phyloP scores from a whole-genome alignment of 2,329 filamentous ascomycete species.

The Ilyonectria robusta region DNA sequence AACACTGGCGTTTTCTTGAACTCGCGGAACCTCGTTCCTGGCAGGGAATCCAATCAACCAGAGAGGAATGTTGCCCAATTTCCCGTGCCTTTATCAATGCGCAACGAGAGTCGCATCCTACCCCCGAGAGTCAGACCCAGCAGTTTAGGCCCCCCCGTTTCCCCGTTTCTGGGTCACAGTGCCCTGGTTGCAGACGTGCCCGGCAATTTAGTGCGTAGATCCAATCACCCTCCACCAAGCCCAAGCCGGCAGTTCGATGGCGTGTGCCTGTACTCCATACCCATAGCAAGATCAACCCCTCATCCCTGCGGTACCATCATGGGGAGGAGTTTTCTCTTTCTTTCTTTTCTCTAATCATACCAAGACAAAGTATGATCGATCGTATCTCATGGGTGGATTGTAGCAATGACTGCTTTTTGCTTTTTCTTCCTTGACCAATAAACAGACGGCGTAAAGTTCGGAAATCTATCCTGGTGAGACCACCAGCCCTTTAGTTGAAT shows the following conservation, averaged over 20 bases:
- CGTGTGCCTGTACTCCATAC: slow-evolving; percentile 6
- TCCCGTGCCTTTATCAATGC: slow-evolving; percentile 28
- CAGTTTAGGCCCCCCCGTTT: slow-evolving; percentile 33
- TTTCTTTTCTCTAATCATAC: slow-evolving; percentile 9
- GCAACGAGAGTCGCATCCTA: slow-evolving; percentile 33
- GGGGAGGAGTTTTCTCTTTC: neutral
- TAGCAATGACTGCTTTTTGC: slow-evolving; percentile 7
- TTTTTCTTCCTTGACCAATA: slow-evolving; percentile 27
- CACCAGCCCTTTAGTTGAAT: slow-evolving; percentile 17
- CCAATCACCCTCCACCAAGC: slow-evolving; percentile 17
- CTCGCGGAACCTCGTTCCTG: slow-evolving; percentile 38
- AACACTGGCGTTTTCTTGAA: slow-evolving; percentile 15
- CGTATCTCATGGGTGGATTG: neutral
- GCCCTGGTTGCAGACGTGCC: slow-evolving; percentile 20
- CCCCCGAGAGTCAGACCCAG: slow-evolving; percentile 34
- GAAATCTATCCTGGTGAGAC: slow-evolving; percentile 27
- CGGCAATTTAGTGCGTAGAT: slow-evolving; percentile 19
- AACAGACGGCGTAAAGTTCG: slow-evolving; percentile 19
- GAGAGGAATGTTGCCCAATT: slow-evolving; percentile 45
- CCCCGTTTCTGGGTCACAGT: slow-evolving; percentile 20
- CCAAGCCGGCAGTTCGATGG: slow-evolving; percentile 23
- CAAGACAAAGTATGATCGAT: neutral
- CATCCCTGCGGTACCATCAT: slow-evolving; percentile 22
- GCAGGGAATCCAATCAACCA: slow-evolving; percentile 31
- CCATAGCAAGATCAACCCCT: slow-evolving; percentile 12